These are phyloP conservation scores for Termitomyces sp. DNA, from an alignment of 768 basidiomycete species.

Conservation along the genomic window DNA sequence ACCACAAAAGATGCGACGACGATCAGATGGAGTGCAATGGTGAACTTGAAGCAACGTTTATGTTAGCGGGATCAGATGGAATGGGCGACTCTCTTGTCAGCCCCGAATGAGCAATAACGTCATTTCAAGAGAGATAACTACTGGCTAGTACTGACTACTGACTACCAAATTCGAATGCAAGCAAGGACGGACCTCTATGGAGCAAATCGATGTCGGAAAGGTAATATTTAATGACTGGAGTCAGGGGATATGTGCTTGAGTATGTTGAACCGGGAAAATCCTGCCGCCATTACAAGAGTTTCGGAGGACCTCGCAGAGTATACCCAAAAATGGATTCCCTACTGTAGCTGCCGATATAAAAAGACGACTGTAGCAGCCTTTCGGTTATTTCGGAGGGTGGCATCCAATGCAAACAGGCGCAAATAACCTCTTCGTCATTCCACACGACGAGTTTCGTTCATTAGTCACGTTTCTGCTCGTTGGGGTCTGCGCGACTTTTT, in stretches of 20 bases:
- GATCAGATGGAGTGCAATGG: no score
- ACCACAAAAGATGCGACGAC: no score
- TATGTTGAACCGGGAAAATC: neutral
- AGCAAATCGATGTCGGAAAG: neutral
- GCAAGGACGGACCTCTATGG: neutral
- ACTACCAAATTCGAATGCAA: neutral
- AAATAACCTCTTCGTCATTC: slow-evolving; percentile 13
- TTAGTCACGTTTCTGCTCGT: slow-evolving; percentile 2
- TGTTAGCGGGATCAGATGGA: neutral
- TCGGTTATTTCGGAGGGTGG: slow-evolving; percentile 1
- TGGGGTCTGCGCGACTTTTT: neutral
- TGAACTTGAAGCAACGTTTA: no score
- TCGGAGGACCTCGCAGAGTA: neutral
- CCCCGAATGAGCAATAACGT: neutral
- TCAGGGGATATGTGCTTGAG: neutral
- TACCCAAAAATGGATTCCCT: neutral
- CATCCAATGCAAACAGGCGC: slow-evolving; percentile 1
- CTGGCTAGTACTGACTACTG: neutral
- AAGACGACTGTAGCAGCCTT: no score
- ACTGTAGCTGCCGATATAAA: neutral
- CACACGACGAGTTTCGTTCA: neutral
- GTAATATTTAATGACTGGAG: neutral
- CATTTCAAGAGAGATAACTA: neutral
- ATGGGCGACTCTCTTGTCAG: neutral
- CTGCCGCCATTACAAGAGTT: neutral